These are phyloP conservation scores for Monosiga brevicollis DNA, from an alignment of 78 protist species.

Conservation along the genomic window DNA sequence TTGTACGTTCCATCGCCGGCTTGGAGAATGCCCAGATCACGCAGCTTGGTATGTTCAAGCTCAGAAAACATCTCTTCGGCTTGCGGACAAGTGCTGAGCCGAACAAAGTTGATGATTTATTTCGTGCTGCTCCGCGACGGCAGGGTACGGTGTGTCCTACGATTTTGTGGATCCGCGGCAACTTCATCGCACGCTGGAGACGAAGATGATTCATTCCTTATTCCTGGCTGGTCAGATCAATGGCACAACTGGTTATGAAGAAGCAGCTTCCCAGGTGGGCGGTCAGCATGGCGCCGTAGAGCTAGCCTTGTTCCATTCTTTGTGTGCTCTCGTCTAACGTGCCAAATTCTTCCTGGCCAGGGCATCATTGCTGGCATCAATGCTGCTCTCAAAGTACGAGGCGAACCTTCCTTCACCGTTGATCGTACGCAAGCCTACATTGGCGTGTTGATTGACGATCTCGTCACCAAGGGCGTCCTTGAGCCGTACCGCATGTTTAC, in stretches of 20 bases:
- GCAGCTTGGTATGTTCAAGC: too few relatives aligned
- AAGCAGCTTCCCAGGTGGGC: constrained; percentile 23
- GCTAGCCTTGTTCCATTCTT: not conserved
- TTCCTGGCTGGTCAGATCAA: constrained; percentile 90
- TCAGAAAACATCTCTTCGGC: too few relatives aligned
- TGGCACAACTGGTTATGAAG: constrained; percentile 87
- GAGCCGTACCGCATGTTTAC: constrained; percentile 95
- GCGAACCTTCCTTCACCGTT: constrained; percentile 21
- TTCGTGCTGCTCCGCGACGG: too few relatives aligned
- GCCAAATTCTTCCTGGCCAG: too few relatives aligned
- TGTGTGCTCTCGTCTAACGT: not conserved
- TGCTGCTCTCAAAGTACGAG: constrained; percentile 48
- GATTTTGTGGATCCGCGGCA: constrained; percentile 79
- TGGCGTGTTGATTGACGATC: constrained; percentile 88
- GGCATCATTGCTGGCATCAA: constrained; percentile 84
- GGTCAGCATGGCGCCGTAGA: too few relatives aligned
- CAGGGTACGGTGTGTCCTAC: constrained; percentile 89
- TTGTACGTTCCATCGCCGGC: constrained; percentile 21
- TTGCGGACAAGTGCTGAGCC: too few relatives aligned
- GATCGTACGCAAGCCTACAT: constrained; percentile 60
- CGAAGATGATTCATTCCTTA: constrained; percentile 51
- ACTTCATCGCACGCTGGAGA: constrained; percentile 52
- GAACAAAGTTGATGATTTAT: too few relatives aligned
- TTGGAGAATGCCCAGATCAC: constrained; percentile 13
- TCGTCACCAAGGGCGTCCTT: constrained; percentile 56